A percentile compares a stretch with the other conserved stretches of the same genome.
Evolutionary conservation across 1,284 basidiomycete genomes (phyloP).

Genomic region (Exobasidium cylindrosporum): DNA sequence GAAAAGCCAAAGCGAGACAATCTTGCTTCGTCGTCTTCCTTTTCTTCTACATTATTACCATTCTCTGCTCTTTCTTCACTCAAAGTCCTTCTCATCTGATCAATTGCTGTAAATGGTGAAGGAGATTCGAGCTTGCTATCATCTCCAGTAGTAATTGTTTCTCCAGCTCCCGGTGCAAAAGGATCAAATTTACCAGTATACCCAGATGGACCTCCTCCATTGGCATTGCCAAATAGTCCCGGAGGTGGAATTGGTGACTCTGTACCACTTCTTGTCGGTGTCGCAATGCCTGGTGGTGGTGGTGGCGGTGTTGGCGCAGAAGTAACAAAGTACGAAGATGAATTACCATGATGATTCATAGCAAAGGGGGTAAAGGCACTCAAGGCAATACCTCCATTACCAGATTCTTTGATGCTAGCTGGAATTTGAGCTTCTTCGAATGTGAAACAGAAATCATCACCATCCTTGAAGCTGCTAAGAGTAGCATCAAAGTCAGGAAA

Average conservation of each 20-base stretch:
- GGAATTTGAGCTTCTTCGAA: constrained; percentile 25
- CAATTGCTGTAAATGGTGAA: constrained; percentile 34
- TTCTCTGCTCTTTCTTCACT: constrained; percentile 22
- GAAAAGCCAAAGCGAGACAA: constrained; percentile 46
- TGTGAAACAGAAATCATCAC: constrained; percentile 50
- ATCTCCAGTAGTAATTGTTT: constrained; percentile 19
- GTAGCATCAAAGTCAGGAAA: constrained; percentile 52
- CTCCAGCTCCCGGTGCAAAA: constrained; percentile 42
- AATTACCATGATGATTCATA: neutral
- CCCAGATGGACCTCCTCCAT: neutral
- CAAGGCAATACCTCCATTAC: constrained; percentile 3
- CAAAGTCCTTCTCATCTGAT: constrained; percentile 36
- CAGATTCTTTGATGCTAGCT: neutral
- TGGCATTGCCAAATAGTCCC: neutral
- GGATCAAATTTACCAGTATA: constrained; percentile 53
- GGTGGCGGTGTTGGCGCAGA: neutral
- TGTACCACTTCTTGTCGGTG: neutral
- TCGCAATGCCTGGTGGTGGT: constrained; percentile 19
- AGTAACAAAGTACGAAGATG: constrained; percentile 1
- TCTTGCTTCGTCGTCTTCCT: constrained; percentile 20
- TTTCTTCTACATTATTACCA: constrained; percentile 9
- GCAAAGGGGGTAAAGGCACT: constrained; percentile 10
- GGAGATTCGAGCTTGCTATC: constrained; percentile 18
- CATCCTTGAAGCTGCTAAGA: constrained; percentile 41
- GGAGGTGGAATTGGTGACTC: constrained; percentile 14